Evolutionary conservation across 129 eudicot species (phyloP), one percentile per base, ranked within the genome.

Genomic region (Lactuca saligna): DNA sequence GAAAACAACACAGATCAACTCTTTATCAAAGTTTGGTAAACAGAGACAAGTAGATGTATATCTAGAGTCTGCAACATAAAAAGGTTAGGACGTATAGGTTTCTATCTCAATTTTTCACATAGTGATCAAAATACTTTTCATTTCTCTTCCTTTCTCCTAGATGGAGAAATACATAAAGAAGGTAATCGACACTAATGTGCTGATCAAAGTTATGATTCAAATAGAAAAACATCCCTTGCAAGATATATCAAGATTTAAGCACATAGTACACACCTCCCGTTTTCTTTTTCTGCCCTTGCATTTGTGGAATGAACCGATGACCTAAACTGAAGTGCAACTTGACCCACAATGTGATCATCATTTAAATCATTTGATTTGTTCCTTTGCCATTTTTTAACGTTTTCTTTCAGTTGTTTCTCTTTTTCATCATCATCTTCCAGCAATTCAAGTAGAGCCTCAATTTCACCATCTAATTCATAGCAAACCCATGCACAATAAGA

Each of bases 201-300:
- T 58, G 14, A 51, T 59, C 53, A 38, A 49, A 49, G 17, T 20
- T 49, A 48, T 57, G 20, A 32, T 42, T 59, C 56, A 6, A 46
- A 16, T 31, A 20, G n/a, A n/a, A 57, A 31, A 37, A 33, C 17
- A 65, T 58, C n/a, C 15, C 46, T 66, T 49, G 62, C 66, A 55
- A 50, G 49, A 54, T 66, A 58, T 60, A 57, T 41, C 31, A 54
- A 74, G 50, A 54, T 61, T 66, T 41, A 14, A 67, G 37, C 15
- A 39, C 53, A 57, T 44, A 51, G 14, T 33, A 70, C 87, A 50
- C 54, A 94, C 97, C 95, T 89, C 93, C 67, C 89, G 68, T 87
- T 87, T 91, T 72, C 84, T n/a, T n/a, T n/a, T n/a, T n/a, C n/a
- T n/a, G n/a, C n/a, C n/a, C n/a, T n/a, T n/a, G n/a, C n/a, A n/a